Conservation (phyloP, 108 stramenopile genomes). For the Cyclotella choctawhatcheeana region DNA sequence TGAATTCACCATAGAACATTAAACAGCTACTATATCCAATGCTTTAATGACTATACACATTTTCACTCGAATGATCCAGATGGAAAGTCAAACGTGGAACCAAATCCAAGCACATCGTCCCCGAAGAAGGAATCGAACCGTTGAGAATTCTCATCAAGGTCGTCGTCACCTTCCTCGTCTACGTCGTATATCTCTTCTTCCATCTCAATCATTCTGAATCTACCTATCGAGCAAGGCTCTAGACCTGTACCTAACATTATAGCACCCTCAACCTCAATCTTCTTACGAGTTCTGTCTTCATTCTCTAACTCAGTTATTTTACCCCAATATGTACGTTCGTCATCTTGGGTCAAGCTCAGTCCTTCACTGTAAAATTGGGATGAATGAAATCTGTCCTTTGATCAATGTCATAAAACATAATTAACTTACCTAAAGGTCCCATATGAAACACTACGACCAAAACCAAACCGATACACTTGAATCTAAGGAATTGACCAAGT, state of each 20-base stretch:
- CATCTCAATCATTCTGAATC: constrained; percentile 71
- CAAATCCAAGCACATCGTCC: no score
- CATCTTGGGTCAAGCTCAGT: constrained; percentile 61
- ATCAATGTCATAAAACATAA: background rate
- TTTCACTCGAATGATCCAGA: no score
- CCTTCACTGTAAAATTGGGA: constrained; percentile 61
- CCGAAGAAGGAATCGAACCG: constrained; percentile 18
- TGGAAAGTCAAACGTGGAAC: no score
- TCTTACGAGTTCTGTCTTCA: constrained; percentile 24
- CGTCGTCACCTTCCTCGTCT: constrained; percentile 56
- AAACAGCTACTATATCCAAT: no score
- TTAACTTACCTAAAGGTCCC: constrained; percentile 66
- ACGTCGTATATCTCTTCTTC: constrained; percentile 62
- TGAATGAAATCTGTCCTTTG: background rate
- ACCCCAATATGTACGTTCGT: constrained; percentile 83
- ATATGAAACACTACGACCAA: constrained; percentile 81
- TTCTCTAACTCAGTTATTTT: constrained; percentile 57
- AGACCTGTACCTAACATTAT: constrained; percentile 77
- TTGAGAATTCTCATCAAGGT: constrained; percentile 21
- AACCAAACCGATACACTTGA: constrained; percentile 83
- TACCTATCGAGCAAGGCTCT: constrained; percentile 70
- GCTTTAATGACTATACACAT: no score
- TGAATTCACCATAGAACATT: no score
- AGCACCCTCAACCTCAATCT: constrained; percentile 62
- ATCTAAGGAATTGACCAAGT: no score